These are phyloP conservation scores for Clonostachys sp. DNA, from an alignment of 2,329 filamentous ascomycete species.

Conservation along the genomic window DNA sequence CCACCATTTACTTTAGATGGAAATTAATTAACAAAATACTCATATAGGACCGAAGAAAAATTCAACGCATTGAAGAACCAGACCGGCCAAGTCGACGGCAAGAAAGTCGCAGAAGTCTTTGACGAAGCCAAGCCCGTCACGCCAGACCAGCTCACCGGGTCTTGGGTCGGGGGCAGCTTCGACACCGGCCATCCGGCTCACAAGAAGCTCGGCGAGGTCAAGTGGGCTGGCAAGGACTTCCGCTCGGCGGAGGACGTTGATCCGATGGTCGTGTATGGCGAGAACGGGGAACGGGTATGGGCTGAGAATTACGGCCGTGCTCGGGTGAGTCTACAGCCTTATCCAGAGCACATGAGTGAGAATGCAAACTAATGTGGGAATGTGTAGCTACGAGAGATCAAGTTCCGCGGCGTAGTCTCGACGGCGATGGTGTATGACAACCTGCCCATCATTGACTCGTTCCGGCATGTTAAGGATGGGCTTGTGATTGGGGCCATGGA, in stretches of 20 bases:
- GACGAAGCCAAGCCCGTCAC: constrained; percentile 12
- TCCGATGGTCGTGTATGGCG: constrained; percentile 14
- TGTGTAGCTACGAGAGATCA: constrained; percentile 13
- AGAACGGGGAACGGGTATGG: constrained; percentile 6
- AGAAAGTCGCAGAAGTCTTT: constrained; percentile 2
- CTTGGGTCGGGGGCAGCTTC: constrained; percentile 19
- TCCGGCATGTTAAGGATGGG: constrained; percentile 16
- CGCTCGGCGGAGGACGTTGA: constrained; percentile 18
- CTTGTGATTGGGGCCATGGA: constrained; percentile 19
- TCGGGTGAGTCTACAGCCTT: constrained; percentile 1
- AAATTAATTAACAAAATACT: neutral
- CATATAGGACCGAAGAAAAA: constrained; percentile 7
- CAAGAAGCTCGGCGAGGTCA: constrained; percentile 10
- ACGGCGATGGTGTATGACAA: constrained; percentile 20
- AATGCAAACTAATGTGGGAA: neutral
- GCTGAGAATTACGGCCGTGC: constrained; percentile 5
- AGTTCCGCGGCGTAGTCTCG: constrained; percentile 13
- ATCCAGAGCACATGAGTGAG: no score
- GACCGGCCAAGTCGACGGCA: neutral
- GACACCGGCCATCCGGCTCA: constrained; percentile 15
- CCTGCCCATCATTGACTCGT: constrained; percentile 19
- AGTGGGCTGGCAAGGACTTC: constrained; percentile 23
- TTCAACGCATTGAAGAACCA: constrained; percentile 2
- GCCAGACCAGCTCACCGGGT: constrained; percentile 14
- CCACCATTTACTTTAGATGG: neutral